These are phyloP conservation scores for Diaporthe vexans DNA, from an alignment of 2,329 filamentous ascomycete genomes.

Conservation along the genomic window DNA sequence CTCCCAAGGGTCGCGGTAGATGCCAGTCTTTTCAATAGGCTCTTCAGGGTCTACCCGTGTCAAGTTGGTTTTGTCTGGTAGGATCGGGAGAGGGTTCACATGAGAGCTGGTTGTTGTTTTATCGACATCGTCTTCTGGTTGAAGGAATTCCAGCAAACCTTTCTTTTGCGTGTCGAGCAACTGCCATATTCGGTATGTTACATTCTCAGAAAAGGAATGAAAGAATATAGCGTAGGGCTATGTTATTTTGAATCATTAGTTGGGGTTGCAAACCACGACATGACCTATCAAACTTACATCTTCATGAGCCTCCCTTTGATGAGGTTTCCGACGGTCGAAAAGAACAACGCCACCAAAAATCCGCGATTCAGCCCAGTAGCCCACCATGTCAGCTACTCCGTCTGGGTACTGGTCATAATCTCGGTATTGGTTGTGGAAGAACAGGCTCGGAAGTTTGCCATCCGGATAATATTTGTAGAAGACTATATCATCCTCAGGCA, in stretches of 20 bases:
- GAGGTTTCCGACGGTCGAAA: conserved; percentile 40
- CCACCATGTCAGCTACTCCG: conserved; percentile 47
- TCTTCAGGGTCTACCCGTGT: conserved; percentile 48
- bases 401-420: conserved; percentile 50
- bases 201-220: conserved; percentile 41
- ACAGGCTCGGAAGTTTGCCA: conserved; percentile 45
- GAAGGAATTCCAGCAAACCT: conserved; percentile 45
- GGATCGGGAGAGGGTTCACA: conserved; percentile 43
- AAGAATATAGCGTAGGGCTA: conserved; percentile 43
- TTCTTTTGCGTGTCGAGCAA: conserved; percentile 45
- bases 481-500: conserved; percentile 41
- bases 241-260: not conserved
- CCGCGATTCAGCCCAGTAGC: conserved; percentile 49
- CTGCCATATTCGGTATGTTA: conserved; percentile 46
- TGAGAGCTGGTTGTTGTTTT: no score
- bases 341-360: conserved; percentile 48
- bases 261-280: no score
- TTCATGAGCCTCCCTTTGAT: conserved; percentile 9
- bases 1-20: conserved; percentile 51
- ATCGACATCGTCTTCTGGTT: conserved; percentile 25
- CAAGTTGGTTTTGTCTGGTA: conserved; percentile 42
- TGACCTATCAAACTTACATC: not conserved
- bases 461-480: conserved; percentile 28
- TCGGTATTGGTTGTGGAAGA: conserved; percentile 48
- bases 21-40: conserved; percentile 43